Evolutionary conservation across 2,329 filamentous ascomycete genomes (phyloP).

Genomic region (Pyrenochaeta sp.): DNA sequence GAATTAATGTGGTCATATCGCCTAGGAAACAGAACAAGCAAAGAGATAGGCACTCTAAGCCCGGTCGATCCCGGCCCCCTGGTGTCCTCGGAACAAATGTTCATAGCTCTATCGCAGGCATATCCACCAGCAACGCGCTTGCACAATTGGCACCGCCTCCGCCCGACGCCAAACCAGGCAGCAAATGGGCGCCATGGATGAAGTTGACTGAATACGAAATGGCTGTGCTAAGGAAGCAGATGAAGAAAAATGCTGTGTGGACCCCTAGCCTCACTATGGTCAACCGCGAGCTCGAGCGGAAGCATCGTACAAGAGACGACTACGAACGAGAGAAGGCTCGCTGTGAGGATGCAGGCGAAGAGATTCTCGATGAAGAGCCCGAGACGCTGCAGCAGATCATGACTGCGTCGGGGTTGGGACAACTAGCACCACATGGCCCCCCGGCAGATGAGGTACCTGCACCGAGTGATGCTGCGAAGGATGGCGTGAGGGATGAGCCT

Average conservation of each 20-base stretch:
- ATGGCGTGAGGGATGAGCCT: slow-evolving; percentile 62
- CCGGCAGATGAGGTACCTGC: slow-evolving; percentile 18
- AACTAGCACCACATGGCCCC: slow-evolving; percentile 20
- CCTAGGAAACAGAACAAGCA: slow-evolving; percentile 40
- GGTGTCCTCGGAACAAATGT: slow-evolving; percentile 62
- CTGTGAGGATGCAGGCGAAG: slow-evolving; percentile 67
- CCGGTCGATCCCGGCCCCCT: slow-evolving; percentile 49
- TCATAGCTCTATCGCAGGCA: slow-evolving; percentile 62
- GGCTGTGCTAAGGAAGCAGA: slow-evolving; percentile 78
- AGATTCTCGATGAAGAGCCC: slow-evolving; percentile 67
- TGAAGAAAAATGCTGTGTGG: slow-evolving; percentile 94
- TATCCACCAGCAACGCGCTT: slow-evolving; percentile 69
- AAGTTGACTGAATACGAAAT: slow-evolving; percentile 73
- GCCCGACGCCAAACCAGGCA: slow-evolving; percentile 66
- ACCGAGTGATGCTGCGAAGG: slow-evolving; percentile 19
- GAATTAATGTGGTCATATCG: slow-evolving; percentile 25
- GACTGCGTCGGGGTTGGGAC: slow-evolving; percentile 26
- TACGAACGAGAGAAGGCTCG: slow-evolving; percentile 65
- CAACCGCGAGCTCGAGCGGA: slow-evolving; percentile 74
- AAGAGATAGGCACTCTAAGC: slow-evolving; percentile 52
- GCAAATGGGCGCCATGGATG: slow-evolving; percentile 69
- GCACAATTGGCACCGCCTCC: slow-evolving; percentile 68
- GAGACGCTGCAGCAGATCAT: slow-evolving; percentile 35
- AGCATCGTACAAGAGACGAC: slow-evolving; percentile 64
- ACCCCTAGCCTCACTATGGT: slow-evolving; percentile 87